These are phyloP conservation scores for Cryphonectria parasitica DNA, from an alignment of 2,329 filamentous ascomycete species.

Conservation along the genomic window DNA sequence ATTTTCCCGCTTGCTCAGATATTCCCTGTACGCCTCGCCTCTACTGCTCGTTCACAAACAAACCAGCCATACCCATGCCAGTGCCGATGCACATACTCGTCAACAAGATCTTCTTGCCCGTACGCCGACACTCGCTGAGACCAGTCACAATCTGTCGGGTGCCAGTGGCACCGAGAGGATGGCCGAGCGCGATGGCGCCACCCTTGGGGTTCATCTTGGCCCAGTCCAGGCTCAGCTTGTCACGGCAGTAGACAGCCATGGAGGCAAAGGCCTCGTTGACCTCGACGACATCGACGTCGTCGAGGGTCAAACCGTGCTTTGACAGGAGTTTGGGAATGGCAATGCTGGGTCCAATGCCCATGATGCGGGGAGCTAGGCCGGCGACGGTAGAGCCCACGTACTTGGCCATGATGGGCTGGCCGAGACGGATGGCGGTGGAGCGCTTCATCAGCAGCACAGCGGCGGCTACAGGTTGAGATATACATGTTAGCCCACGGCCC, in stretches of 20 bases:
- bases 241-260: constrained; percentile 93
- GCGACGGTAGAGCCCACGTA: constrained; percentile 91
- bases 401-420: constrained; percentile 91
- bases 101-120: constrained; percentile 87
- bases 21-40: neutral
- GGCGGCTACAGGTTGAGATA: constrained; percentile 58
- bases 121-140: constrained; percentile 79
- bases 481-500: neutral
- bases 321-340: constrained; percentile 81
- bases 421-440: constrained; percentile 81
- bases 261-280: constrained; percentile 97
- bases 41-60: constrained; percentile 37
- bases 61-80: constrained; percentile 50
- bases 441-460: constrained; percentile 94
- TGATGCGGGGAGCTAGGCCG: constrained; percentile 89
- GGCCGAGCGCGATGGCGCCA: constrained; percentile 81
- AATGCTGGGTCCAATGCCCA: constrained; percentile 86
- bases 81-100: constrained; percentile 88
- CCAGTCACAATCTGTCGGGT: constrained; percentile 86
- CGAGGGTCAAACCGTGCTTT: constrained; percentile 76
- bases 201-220: constrained; percentile 81
- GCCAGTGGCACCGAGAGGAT: constrained; percentile 80
- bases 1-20: neutral
- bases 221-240: constrained; percentile 71
- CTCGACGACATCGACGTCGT: constrained; percentile 89